Evolutionary conservation across 768 basidiomycete species (phyloP), one percentile per base, ranked within the genome.

Genomic region (Russula sp.): DNA sequence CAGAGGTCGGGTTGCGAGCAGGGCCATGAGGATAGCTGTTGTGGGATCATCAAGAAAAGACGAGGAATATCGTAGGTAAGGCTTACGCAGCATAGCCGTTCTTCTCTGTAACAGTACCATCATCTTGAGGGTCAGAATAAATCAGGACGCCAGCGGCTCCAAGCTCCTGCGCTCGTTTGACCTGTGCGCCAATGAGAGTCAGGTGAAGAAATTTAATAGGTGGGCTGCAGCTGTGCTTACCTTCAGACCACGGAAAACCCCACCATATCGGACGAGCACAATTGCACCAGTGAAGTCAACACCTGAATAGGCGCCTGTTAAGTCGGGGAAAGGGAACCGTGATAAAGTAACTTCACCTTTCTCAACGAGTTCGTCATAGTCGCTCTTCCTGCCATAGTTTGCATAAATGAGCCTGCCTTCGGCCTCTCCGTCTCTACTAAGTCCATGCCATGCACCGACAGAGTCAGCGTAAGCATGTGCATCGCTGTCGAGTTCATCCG

Each of bases 381-480:
- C 91, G 11, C 83, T 80, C 74, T 88, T 87, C 6, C 77, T 77
- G 3, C 93, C 92, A 65, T 92, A 93, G 64, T 91, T 87, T 2
- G 83, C 94, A 67, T 91, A 95, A 18, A 96, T 77, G 34, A 85
- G 71, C 63, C 82, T 77, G 5, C 90, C 89, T 37, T 80, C 77
- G 18, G 83, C 93, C 63, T 87, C 84, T 1, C 95, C 95, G 50
- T 82, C 84, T 51, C 80, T 81, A 68, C 89, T 91, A 13, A 91
- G 75, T 4, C 92, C 94, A 73, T 95, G 94, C 84, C 89, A 98
- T n/a, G 88, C 75, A 0, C 89, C 85, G 14, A 94, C 81, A 22
- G 82, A 77, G 61, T 87, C 78, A 57, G 78, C 80, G 68, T 88
- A 86, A 64, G 83, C 80, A 59, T 81, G 78, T 6, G 90, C 89